Evolutionary conservation across 805 yeast genomes (phyloP), one percentile per base, ranked within the genome.

Genomic region (Isabelozyma rhagii): DNA sequence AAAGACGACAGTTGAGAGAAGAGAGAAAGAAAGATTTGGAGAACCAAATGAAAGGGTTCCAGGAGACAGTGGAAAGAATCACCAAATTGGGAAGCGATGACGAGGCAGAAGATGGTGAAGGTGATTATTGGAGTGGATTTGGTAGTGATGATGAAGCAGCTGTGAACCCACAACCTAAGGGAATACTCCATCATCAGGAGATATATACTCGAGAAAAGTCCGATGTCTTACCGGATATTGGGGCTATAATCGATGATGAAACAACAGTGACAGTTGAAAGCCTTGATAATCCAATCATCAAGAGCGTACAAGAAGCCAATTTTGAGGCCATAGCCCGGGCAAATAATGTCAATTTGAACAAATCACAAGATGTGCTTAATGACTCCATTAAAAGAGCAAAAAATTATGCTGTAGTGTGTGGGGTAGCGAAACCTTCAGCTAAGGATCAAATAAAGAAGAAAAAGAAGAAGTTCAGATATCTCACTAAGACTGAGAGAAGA

Each of bases 381-480:
- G 79, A 83, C 52, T 85, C 96, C 46, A 83, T 93, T 45, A 77
- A 81, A 46, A 77, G 89, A 61, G 97, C 97, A 1, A 82, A 85
- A 58, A 82, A 88, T 62, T 91, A 93, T 60, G 97, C 97, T 1
- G 81, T 80, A 55, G 68, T 85, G 55, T 63, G 68, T 45, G 83
- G 88, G 14, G 79, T 76, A 55, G 66, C 75, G 41, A 79, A 81
- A 56, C 68, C 74, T 28, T 54, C 58, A 8, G 40, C 39, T 34
- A 55, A 61, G 47, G 62, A 60, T 34, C 66, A 67, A 55, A 59
- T 60, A 9, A 68, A 67, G 49, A 68, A 65, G 53, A 80, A 77
- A 69, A 86, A 85, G 79, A 85, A 83, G 78, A 92, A 92, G 78
- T 91, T 91, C 62, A 82, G 97, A 69, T 93, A 92, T 59, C 77